Base-by-base conservation (phyloP, 2,329 filamentous ascomycete species). In the Apiospora saccharicola region DNA sequence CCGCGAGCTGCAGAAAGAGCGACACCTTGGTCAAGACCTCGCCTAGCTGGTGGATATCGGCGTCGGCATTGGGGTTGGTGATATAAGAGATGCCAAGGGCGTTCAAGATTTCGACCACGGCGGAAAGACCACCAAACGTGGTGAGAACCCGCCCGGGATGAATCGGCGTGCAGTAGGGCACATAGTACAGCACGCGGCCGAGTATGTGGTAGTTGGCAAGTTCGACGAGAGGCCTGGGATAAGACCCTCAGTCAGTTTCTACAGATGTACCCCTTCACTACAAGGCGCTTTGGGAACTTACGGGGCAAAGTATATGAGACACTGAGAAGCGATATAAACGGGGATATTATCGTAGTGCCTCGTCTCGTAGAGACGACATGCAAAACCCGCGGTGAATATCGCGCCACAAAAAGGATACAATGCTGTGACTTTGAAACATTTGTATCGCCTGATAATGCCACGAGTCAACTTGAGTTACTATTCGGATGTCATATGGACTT, bases 181-280 rank as follows among this genome's bases (percentile, higher is more conserved):
- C 83, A 77, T 90, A 91, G 78, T 88, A 88, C 26, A 92, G 83
- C 16, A 90, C 83, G 4, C 89, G 86, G 2, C 87, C 87, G 34
- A 92, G 86, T 71, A 91, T 85, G 75, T 90, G 86, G 79, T 91
- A 92, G 77, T 91, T 90, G 71, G 88, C 85, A 3, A 90, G 83
- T 70, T 90, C 89, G 53, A 91, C 86, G 3, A 91, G 83, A 0
- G 90, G 90, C 22, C 68, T 70, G 4, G 8, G 24, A 43, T 5
- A 19, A 13, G 57, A n/a, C 5, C 5, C 3, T 3, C 4, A n/a
- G 22, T 64, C 87, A 87, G 64, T 19, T n/a, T 37, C n/a, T 0
- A 0, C 4, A 22, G 19, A 69, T 12, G 34, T 26, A 13, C 4
- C 10, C 34, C 19, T 8, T 13, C 13, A 1, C n/a, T 3, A n/a